Base-by-base conservation (phyloP, 306 rosid genomes). In the Clitoria ternatea region DNA sequence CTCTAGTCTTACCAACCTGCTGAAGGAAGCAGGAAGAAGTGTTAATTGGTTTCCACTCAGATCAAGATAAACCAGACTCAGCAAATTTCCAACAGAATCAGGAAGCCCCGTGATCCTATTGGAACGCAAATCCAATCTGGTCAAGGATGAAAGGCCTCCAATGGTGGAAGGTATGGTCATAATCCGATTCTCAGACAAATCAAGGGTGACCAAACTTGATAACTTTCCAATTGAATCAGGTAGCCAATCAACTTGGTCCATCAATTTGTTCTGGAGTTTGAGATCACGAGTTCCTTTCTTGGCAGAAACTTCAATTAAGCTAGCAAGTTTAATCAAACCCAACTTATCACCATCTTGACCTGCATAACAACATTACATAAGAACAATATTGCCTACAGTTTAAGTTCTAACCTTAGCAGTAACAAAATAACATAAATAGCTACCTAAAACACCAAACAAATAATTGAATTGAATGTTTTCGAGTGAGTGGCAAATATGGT, bases 191-290 rank as follows among this genome's bases (percentile, higher is more conserved):
- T 92, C 94, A 0, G 98, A 92, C 65, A 92, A 86, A 84, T 92
- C 96, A 20, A 92, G 85, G n/a, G 93, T 63, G 8, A 84, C 74
- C 83, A 92, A 81, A 79, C 81, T 77, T 1, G 94, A 84, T 67
- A 92, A 75, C 87, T 92, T 92, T 19, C 98, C 98, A 52, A 92
- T 77, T 0, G 96, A 81, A 61, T 86, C 94, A 20, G 98, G 98
- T n/a, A 92, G 77, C 96, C 96, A 92, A 47, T 89, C 98, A 40
- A 92, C 86, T 69, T 84, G 96, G 52, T 85, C 88, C 89, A 79
- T 77, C 84, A 92, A 73, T 80, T 87, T 87, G 77, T 68, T 84
- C 59, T 55, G 82, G 19, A 92, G 90, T 49, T 87, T 80, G 65
- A 92, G 84, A 54, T 80, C 92, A 53, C 75, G 76, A 30, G 86